Percentiles rank a stretch among this genome's conserved stretches.
These are phyloP conservation scores for Naegleria lovaniensis DNA, from an alignment of 208 protist species.

Conservation along the genomic window DNA sequence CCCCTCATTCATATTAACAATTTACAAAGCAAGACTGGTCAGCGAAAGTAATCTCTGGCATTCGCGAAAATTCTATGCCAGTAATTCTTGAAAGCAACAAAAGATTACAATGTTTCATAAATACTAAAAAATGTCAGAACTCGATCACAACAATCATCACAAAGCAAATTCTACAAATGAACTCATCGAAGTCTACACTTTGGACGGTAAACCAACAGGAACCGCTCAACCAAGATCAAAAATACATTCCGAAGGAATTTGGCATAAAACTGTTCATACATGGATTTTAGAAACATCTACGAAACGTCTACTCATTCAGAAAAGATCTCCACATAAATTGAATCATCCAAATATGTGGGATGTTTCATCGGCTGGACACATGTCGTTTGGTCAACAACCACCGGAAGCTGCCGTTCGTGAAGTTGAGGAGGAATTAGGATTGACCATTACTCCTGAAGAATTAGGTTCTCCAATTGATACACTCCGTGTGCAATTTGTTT, in stretches of 20 bases:
- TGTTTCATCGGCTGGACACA: not conserved
- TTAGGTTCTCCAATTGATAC: too few relatives aligned
- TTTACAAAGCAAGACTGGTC: too few relatives aligned
- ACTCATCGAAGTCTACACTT: not conserved
- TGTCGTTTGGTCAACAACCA: not conserved
- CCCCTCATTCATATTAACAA: too few relatives aligned
- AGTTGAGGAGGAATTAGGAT: constrained; percentile 8
- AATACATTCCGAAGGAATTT: not conserved
- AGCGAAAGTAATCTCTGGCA: too few relatives aligned
- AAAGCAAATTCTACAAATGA: not conserved
- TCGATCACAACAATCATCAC: too few relatives aligned
- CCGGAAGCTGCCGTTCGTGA: not conserved
- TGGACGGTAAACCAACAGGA: not conserved
- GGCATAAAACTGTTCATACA: not conserved
- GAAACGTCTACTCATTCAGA: not conserved
- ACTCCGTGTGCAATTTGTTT: not conserved
- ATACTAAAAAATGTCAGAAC: too few relatives aligned
- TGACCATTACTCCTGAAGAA: not conserved
- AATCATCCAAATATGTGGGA: not conserved
- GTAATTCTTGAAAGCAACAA: too few relatives aligned
- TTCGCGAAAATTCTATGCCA: too few relatives aligned
- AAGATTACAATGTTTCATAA: too few relatives aligned
- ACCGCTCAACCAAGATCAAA: not conserved
- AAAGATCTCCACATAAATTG: not conserved
- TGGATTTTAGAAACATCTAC: not conserved